Evolutionary conservation across 345 rosid species (phyloP).

Genomic region (Brassica carinata): DNA sequence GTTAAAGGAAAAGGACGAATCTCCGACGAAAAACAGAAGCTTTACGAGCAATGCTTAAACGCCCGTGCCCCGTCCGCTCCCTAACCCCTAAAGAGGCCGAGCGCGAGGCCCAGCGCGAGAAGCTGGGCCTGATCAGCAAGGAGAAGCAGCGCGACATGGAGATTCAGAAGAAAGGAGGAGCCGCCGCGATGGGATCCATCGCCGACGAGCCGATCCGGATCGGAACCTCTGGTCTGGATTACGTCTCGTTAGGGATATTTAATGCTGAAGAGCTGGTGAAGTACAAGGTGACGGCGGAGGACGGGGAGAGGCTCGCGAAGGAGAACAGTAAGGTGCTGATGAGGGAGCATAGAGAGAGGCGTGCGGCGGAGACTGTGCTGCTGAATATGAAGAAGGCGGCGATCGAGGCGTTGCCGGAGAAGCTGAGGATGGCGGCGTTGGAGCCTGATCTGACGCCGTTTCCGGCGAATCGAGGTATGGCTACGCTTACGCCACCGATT

Average conservation of each 20-base stretch:
- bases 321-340: constrained; percentile 86
- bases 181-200: constrained; percentile 63
- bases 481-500: constrained; percentile 92
- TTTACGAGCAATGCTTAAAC: constrained; percentile 71
- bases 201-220: constrained; percentile 74
- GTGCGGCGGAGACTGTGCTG: constrained; percentile 70
- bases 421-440: constrained; percentile 69
- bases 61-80: constrained; percentile 88
- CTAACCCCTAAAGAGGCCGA: constrained; percentile 59
- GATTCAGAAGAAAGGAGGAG: constrained; percentile 77
- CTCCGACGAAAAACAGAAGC: constrained; percentile 52
- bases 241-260: constrained; percentile 76
- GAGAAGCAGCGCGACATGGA: constrained; percentile 76
- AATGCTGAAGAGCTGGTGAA: constrained; percentile 74
- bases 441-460: constrained; percentile 83
- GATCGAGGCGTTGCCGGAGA: constrained; percentile 82
- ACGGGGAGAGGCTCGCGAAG: constrained; percentile 78
- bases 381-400: constrained; percentile 79
- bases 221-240: constrained; percentile 82
- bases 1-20: constrained; percentile 42
- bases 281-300: constrained; percentile 81
- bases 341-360: constrained; percentile 79
- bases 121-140: constrained; percentile 79
- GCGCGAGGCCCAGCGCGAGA: constrained; percentile 82
- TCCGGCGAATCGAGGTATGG: constrained; percentile 77